These are phyloP conservation scores for Petrea volubilis DNA, from an alignment of 257 asterid genomes.

Conservation along the genomic window DNA sequence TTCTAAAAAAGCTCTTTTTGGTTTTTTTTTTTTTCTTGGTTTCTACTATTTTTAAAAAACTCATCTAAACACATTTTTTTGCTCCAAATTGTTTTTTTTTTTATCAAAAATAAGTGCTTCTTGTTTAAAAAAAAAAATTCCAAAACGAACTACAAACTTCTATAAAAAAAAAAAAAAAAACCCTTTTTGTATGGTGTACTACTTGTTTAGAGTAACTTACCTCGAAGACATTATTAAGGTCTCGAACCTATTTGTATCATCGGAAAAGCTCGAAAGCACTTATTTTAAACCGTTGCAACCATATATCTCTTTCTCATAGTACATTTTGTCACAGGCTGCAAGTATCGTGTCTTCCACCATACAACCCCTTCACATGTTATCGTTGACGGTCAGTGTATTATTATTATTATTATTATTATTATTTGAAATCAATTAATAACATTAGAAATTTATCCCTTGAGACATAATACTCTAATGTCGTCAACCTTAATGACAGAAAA, in stretches of 20 bases:
- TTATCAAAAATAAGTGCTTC: too few species aligned
- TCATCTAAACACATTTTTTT: too few species aligned
- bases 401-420: neutral
- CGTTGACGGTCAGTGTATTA: slow-evolving; percentile 47
- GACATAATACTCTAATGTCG: neutral
- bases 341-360: slow-evolving; percentile 69
- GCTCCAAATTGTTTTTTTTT: too few species aligned
- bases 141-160: too few species aligned
- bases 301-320: neutral
- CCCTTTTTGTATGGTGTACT: too few species aligned
- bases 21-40: too few species aligned
- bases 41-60: too few species aligned
- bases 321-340: slow-evolving; percentile 52
- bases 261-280: neutral
- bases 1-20: too few species aligned
- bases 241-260: neutral
- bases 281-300: too few species aligned
- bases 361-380: slow-evolving; percentile 81
- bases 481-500: slow-evolving; percentile 42
- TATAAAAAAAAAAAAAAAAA: too few species aligned
- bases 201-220: neutral
- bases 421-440: neutral
- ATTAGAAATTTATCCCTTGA: neutral
- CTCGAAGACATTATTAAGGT: neutral
- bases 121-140: too few species aligned